Conservation (phyloP, 1,284 basidiomycete genomes). For the Cutaneotrichosporon sp. region DNA sequence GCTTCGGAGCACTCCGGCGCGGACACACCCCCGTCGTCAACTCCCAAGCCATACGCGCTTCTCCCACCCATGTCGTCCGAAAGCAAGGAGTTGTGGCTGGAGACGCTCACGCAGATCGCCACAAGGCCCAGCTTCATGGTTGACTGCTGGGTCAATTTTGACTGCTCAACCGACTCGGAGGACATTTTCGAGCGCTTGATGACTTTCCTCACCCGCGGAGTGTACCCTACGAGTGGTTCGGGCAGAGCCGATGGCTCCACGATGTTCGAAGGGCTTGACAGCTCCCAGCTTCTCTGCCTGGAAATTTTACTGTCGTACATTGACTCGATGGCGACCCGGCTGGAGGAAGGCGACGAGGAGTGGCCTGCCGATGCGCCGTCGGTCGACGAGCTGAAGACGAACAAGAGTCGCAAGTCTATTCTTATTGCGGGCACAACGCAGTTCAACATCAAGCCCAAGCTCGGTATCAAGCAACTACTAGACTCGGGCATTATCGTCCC, state of each 20-base stretch:
- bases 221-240: constrained; percentile 59
- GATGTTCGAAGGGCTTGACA: constrained; percentile 58
- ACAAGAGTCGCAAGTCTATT: constrained; percentile 80
- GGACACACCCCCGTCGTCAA: constrained; percentile 21
- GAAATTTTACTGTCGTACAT: constrained; percentile 85
- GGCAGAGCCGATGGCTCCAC: constrained; percentile 35
- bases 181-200: constrained; percentile 91
- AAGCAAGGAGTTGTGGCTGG: constrained; percentile 82
- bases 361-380: constrained; percentile 60
- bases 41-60: constrained; percentile 45
- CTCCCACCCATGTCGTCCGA: constrained; percentile 68
- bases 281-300: constrained; percentile 80
- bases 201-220: constrained; percentile 82
- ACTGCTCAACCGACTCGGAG: constrained; percentile 94
- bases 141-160: constrained; percentile 92
- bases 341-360: constrained; percentile 59
- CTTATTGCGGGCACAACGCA: constrained; percentile 76
- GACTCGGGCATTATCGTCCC: constrained; percentile 71
- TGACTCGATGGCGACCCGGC: constrained; percentile 77
- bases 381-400: constrained; percentile 60
- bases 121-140: constrained; percentile 75
- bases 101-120: constrained; percentile 76
- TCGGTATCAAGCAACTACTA: constrained; percentile 82
- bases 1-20: constrained; percentile 11
- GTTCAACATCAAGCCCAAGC: constrained; percentile 96